These are phyloP conservation scores for Colletotrichum musae DNA, from an alignment of 2,329 filamentous ascomycete species.

Conservation along the genomic window DNA sequence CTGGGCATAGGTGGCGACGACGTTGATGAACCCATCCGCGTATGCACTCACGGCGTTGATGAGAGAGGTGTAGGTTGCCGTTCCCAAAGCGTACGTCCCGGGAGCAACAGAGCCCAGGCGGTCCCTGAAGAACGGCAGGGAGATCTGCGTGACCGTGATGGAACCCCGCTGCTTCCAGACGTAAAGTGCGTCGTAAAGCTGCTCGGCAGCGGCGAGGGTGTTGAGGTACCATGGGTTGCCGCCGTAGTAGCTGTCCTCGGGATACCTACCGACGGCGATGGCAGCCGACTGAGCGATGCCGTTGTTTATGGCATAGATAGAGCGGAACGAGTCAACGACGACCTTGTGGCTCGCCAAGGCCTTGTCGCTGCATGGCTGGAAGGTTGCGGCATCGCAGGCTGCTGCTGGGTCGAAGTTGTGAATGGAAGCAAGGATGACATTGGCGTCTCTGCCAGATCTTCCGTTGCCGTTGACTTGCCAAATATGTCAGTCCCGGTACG, in stretches of 20 bases:
- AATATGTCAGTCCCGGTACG: no score
- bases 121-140: constrained; percentile 80
- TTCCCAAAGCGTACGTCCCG: constrained; percentile 72
- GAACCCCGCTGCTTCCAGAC: constrained; percentile 76
- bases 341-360: constrained; percentile 83
- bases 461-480: constrained; percentile 67
- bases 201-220: constrained; percentile 84
- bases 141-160: constrained; percentile 75
- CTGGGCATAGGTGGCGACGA: constrained; percentile 74
- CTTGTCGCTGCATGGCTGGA: constrained; percentile 81
- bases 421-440: constrained; percentile 77
- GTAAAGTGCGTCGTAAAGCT: constrained; percentile 82
- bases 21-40: constrained; percentile 72
- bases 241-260: constrained; percentile 81
- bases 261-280: constrained; percentile 76
- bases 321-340: constrained; percentile 81
- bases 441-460: constrained; percentile 79
- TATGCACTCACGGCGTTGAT: constrained; percentile 70
- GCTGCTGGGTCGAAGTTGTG: constrained; percentile 78
- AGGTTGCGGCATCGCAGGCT: constrained; percentile 78
- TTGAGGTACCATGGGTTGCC: constrained; percentile 88
- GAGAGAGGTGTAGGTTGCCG: constrained; percentile 67
- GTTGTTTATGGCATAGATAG: constrained; percentile 78
- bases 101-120: constrained; percentile 69
- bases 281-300: constrained; percentile 73